Evolutionary conservation across 2,329 filamentous ascomycete species (phyloP).

Genomic region (Aureobasidium sp.): DNA sequence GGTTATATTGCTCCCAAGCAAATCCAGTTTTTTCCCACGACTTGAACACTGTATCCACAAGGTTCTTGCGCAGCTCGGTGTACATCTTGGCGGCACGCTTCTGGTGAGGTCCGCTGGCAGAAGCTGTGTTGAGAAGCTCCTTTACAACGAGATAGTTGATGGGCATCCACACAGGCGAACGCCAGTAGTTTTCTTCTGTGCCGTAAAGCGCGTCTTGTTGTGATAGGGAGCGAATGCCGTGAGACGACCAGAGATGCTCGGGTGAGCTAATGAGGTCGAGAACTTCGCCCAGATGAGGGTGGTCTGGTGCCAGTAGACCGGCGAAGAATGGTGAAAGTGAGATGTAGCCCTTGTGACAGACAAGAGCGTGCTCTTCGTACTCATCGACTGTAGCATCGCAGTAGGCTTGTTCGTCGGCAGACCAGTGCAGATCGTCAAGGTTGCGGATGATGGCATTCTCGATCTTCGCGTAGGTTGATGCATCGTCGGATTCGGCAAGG

Average conservation of each 20-base stretch:
- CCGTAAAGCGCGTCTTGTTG: slow-evolving; percentile 76
- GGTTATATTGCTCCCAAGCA: slow-evolving; percentile 97
- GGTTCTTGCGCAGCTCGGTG: slow-evolving; percentile 66
- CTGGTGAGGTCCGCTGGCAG: slow-evolving; percentile 58
- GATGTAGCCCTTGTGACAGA: slow-evolving; percentile 96
- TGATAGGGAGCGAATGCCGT: slow-evolving; percentile 85
- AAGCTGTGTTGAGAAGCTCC: slow-evolving; percentile 64
- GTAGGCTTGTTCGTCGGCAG: slow-evolving; percentile 68
- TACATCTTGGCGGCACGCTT: slow-evolving; percentile 67
- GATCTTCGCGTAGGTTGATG: slow-evolving; percentile 61
- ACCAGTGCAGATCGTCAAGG: slow-evolving; percentile 91
- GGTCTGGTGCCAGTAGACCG: slow-evolving; percentile 67
- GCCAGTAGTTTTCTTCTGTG: slow-evolving; percentile 95
- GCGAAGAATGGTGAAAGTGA: slow-evolving; percentile 88
- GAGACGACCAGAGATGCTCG: slow-evolving; percentile 80
- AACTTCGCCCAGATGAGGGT: slow-evolving; percentile 64
- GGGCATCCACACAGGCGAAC: slow-evolving; percentile 89
- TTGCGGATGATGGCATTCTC: slow-evolving; percentile 75
- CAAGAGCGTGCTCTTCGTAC: slow-evolving; percentile 80
- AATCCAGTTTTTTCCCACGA: slow-evolving; percentile 90
- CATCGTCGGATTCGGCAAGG: slow-evolving; percentile 71
- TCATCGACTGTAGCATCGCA: slow-evolving; percentile 95
- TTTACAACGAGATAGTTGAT: slow-evolving; percentile 86
- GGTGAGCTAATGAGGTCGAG: slow-evolving; percentile 73
- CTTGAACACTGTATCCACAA: slow-evolving; percentile 81